These are phyloP conservation scores for Nannochloropsis gaditana DNA, from an alignment of 108 stramenopile genomes.

Conservation along the genomic window DNA sequence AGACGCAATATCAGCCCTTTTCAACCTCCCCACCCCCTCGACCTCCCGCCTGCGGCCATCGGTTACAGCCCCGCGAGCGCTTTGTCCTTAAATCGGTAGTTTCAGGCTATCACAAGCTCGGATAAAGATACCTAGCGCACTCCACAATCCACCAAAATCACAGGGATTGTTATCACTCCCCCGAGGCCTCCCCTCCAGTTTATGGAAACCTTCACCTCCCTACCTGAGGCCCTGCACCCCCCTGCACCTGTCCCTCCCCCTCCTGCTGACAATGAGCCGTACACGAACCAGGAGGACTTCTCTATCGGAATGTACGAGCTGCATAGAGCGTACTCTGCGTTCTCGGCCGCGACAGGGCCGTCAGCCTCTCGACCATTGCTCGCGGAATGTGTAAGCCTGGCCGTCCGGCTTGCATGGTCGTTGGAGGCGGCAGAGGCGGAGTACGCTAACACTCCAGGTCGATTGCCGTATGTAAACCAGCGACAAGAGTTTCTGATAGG, in stretches of 20 bases:
- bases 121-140: too few relatives aligned
- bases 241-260: background rate
- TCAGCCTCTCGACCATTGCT: slow-evolving; percentile 3
- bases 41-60: too few relatives aligned
- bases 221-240: background rate
- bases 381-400: background rate
- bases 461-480: background rate
- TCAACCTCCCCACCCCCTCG: too few relatives aligned
- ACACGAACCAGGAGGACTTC: background rate
- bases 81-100: too few relatives aligned
- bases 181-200: background rate
- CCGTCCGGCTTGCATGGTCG: background rate
- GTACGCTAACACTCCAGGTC: background rate
- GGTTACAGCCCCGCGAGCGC: too few relatives aligned
- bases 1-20: too few relatives aligned
- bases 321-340: slow-evolving; percentile 7
- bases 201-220: too few relatives aligned
- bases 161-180: background rate
- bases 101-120: too few relatives aligned
- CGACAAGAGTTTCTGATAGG: background rate
- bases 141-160: background rate
- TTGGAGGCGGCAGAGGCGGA: slow-evolving; percentile 2
- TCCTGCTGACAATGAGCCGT: background rate
- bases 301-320: background rate
- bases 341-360: background rate